These are phyloP conservation scores for Colletotrichum sp. DNA, from an alignment of 2,329 filamentous ascomycete species.

Conservation along the genomic window DNA sequence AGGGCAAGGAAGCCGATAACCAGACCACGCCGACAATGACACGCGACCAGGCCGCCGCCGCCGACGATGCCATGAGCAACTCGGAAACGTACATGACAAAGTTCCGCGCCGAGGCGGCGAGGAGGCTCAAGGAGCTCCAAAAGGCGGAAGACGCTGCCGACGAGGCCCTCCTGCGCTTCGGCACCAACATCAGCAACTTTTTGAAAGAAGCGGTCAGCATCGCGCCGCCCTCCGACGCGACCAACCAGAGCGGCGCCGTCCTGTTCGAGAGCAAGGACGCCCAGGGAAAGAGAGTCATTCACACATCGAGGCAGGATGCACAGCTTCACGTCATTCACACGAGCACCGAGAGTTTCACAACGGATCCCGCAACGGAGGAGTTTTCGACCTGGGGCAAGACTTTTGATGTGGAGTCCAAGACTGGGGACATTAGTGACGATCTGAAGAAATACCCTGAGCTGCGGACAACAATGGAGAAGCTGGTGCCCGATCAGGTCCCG, in stretches of 20 bases:
- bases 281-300: slow-evolving; percentile 89
- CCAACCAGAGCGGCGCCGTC: slow-evolving; percentile 62
- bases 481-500: slow-evolving; percentile 91
- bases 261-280: slow-evolving; percentile 95
- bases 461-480: slow-evolving; percentile 87
- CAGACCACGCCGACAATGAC: slow-evolving; percentile 52
- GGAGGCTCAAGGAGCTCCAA: slow-evolving; percentile 87
- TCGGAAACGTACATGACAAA: slow-evolving; percentile 74
- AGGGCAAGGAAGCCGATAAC: slow-evolving; percentile 25
- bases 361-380: slow-evolving; percentile 78
- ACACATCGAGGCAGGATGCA: slow-evolving; percentile 92
- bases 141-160: slow-evolving; percentile 94
- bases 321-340: slow-evolving; percentile 96
- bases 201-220: slow-evolving; percentile 89
- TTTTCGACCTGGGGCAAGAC: slow-evolving; percentile 74
- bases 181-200: slow-evolving; percentile 87
- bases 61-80: slow-evolving; percentile 47
- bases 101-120: slow-evolving; percentile 78
- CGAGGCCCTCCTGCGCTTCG: slow-evolving; percentile 91
- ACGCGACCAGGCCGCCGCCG: slow-evolving; percentile 36
- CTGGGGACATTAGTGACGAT: slow-evolving; percentile 80
- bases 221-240: slow-evolving; percentile 68
- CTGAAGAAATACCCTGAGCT: slow-evolving; percentile 87
- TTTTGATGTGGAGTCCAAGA: slow-evolving; percentile 86
- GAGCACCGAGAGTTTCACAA: slow-evolving; percentile 78